Percentiles rank a stretch among this genome's conserved stretches.
phyloP scores from a whole-genome alignment of 2,329 filamentous ascomycete genomes.

The Cercospora sp. region DNA sequence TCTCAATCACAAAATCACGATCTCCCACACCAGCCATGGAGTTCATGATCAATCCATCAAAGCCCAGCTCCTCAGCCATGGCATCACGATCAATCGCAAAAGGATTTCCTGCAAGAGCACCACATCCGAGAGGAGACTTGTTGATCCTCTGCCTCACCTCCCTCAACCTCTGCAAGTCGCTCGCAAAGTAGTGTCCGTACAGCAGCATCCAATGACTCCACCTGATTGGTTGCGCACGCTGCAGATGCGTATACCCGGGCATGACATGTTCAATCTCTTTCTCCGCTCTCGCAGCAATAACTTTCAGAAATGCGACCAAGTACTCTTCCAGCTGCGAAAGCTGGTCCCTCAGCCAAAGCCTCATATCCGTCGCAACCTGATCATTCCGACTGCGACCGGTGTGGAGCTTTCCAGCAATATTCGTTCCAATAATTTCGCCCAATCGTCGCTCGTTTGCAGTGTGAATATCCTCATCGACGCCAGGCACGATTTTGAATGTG shows the following conservation, averaged over 20 bases:
- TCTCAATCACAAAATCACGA: slow-evolving; percentile 80
- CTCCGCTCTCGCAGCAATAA: slow-evolving; percentile 69
- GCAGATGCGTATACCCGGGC: slow-evolving; percentile 86
- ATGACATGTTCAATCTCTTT: slow-evolving; percentile 74
- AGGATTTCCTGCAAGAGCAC: slow-evolving; percentile 77
- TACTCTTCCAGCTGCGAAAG: slow-evolving; percentile 68
- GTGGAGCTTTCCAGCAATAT: slow-evolving; percentile 84
- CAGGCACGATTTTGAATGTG: slow-evolving; percentile 49
- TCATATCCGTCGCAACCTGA: slow-evolving; percentile 87
- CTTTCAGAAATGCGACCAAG: slow-evolving; percentile 68
- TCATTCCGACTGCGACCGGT: slow-evolving; percentile 86
- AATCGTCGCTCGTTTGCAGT: slow-evolving; percentile 56
- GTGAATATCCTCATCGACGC: slow-evolving; percentile 56
- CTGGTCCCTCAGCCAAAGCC: slow-evolving; percentile 79
- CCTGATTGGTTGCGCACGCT: slow-evolving; percentile 76
- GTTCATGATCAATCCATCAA: slow-evolving; percentile 73
- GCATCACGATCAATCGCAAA: slow-evolving; percentile 78
- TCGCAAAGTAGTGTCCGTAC: slow-evolving; percentile 68
- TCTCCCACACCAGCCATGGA: slow-evolving; percentile 74
- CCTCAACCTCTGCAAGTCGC: slow-evolving; percentile 74
- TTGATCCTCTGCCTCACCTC: slow-evolving; percentile 76
- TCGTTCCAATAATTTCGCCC: slow-evolving; percentile 82
- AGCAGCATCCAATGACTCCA: slow-evolving; percentile 82
- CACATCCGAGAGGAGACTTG: slow-evolving; percentile 67
- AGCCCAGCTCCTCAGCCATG: slow-evolving; percentile 78